Evolutionary conservation across 495 filamentous ascomycete species (phyloP).

Genomic region (Penicillium steckii): DNA sequence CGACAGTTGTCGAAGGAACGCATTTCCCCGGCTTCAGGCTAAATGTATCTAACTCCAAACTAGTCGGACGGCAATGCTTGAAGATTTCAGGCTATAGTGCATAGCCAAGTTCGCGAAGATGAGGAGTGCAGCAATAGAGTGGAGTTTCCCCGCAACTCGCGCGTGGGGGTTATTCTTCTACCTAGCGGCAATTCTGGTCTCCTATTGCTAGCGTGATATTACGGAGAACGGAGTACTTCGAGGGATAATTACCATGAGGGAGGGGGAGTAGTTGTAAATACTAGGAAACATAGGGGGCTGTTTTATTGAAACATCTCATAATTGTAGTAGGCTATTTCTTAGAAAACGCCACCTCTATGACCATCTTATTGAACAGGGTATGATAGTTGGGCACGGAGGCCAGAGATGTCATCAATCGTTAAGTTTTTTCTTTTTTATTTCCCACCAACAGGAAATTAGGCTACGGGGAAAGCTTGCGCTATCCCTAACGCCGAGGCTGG

Average conservation of each 20-base stretch:
- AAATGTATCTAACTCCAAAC: conserved; percentile 2
- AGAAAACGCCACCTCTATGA: conserved; percentile 4
- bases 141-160: conserved; percentile 15
- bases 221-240: no score
- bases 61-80: no score
- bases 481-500: neutral
- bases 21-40: conserved; percentile 16
- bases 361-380: conserved; percentile 3
- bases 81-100: conserved; percentile 14
- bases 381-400: conserved; percentile 2
- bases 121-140: neutral
- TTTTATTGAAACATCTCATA: conserved; percentile 1
- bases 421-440: conserved; percentile 7
- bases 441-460: neutral
- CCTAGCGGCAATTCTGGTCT: neutral
- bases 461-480: neutral
- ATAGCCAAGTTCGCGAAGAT: neutral
- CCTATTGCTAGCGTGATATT: no score
- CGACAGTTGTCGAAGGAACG: neutral
- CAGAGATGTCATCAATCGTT: conserved; percentile 12
- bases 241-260: neutral
- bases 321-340: conserved; percentile 13
- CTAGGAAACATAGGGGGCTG: conserved; percentile 1
- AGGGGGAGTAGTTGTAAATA: neutral
- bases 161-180: conserved; percentile 13